These are phyloP conservation scores for Cladosporium sp. DNA, from an alignment of 2,329 filamentous ascomycete species.

Conservation along the genomic window DNA sequence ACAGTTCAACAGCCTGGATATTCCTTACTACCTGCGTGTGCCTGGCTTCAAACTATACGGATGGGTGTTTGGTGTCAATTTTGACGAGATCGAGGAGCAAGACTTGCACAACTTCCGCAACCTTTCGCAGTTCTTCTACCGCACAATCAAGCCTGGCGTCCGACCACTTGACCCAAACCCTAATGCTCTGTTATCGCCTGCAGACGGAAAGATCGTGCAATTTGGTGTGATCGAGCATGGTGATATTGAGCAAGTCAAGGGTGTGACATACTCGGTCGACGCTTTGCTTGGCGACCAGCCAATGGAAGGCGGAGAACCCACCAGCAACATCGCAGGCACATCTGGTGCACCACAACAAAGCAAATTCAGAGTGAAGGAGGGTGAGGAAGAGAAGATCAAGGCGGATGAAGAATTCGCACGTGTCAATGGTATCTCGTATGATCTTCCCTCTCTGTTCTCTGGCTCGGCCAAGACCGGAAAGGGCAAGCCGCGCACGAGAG, in stretches of 20 bases:
- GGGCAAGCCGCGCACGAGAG: conserved; percentile 22
- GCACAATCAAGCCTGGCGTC: conserved; percentile 81
- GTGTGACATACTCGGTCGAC: conserved; percentile 95
- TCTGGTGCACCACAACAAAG: conserved; percentile 35
- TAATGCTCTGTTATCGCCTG: conserved; percentile 77
- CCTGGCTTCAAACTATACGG: conserved; percentile 91
- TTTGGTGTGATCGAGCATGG: conserved; percentile 89
- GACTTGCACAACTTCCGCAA: conserved; percentile 90
- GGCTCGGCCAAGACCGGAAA: conserved; percentile 43
- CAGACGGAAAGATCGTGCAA: conserved; percentile 87
- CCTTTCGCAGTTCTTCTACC: conserved; percentile 94
- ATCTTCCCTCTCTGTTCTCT: conserved; percentile 79
- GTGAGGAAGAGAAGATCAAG: conserved; percentile 62
- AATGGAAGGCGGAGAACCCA: conserved; percentile 44
- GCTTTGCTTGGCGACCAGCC: conserved; percentile 67
- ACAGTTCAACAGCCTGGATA: conserved; percentile 80
- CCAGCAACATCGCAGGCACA: conserved; percentile 32
- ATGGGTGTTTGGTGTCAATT: conserved; percentile 84
- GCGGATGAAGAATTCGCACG: conserved; percentile 88
- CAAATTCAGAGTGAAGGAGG: conserved; percentile 30
- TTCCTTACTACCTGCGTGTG: conserved; percentile 81
- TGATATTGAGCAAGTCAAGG: conserved; percentile 97
- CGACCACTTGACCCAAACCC: conserved; percentile 79
- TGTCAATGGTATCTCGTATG: conserved; percentile 94
- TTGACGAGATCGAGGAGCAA: conserved; percentile 78